phyloP scores from a whole-genome alignment of 202 grass and related monocot species.

The Panicum virgatum region DNA sequence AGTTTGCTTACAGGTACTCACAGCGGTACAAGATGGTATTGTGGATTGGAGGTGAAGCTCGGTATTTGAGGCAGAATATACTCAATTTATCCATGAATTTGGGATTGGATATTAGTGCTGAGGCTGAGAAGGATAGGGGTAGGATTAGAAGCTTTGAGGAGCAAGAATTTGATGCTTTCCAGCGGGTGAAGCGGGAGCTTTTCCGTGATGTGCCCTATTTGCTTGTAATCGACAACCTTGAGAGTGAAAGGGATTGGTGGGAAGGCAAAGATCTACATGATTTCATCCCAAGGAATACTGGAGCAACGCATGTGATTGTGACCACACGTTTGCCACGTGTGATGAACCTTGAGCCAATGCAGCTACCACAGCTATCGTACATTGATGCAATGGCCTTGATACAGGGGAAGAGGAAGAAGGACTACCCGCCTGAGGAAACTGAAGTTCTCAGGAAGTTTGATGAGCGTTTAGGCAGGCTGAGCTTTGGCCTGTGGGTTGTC shows the following conservation, averaged over 20 bases:
- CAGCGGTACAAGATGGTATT: conserved; percentile 96
- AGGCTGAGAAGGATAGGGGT: conserved; percentile 92
- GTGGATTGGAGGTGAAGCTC: conserved; percentile 90
- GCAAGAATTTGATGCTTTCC: conserved; percentile 92
- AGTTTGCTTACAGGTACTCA: conserved; percentile 86
- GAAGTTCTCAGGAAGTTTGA: conserved; percentile 86
- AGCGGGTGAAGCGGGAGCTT: conserved; percentile 87
- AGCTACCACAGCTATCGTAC: conserved; percentile 70
- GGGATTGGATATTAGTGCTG: conserved; percentile 83
- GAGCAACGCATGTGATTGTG: conserved; percentile 78
- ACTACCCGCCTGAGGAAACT: conserved; percentile 70
- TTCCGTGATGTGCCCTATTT: conserved; percentile 94
- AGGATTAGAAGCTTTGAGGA: conserved; percentile 93
- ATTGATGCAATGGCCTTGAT: conserved; percentile 77
- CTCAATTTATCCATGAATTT: conserved; percentile 83
- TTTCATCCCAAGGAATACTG: conserved; percentile 94
- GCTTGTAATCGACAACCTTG: conserved; percentile 95
- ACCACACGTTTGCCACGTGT: conserved; percentile 74
- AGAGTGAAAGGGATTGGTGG: conserved; percentile 97
- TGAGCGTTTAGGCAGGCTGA: conserved; percentile 78
- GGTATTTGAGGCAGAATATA: conserved; percentile 87
- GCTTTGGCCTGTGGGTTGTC: conserved; percentile 77
- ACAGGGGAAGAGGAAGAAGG: conserved; percentile 81
- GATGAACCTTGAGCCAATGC: conserved; percentile 89
- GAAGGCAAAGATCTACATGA: conserved; percentile 98